Base-by-base conservation (phyloP, 768 basidiomycete genomes). In the Boletus tomentosulus region DNA sequence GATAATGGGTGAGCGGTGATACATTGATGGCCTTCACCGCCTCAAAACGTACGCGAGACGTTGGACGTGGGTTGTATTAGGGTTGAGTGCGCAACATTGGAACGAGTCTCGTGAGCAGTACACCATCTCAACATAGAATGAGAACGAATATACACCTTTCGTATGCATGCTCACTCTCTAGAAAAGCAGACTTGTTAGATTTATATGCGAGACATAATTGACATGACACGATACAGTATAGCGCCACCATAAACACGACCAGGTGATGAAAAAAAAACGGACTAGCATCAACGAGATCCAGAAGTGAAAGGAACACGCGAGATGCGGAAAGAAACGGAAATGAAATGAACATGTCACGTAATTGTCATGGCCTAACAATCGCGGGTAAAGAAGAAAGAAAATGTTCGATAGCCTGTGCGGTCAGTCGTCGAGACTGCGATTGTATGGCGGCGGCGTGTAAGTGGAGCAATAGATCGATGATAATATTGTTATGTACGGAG, bases 391-490 rank as follows among this genome's bases (percentile, higher is more conserved):
- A 13, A 42, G 28, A 12, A 19, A 22, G n/a, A 48, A 19, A 9
- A 19, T 5, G 13, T 39, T 13, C 28, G 33, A 30, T 15, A 37
- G 22, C 53, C 3, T 22, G 24, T 43, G 42, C 7, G 39, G 35
- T 52, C 42, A 30, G 51, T 11, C 31, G 35, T 43, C 42, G 24
- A 43, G 43, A 13, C 39, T 39, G 50, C 27, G 12, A 15, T 51
- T 15, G 48, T 48, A 35, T 49, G 33, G 46, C 39, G 24, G 27
- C 19, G 24, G n/a, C 15, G 22, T 9, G 24, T 46, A 47, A 27
- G 27, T 45, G 49, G 48, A 41, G 56, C 12, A 63, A 62, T 67
- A 69, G 55, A 52, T 52, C 58, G 63, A 57, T 62, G 63, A 58
- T 68, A 70, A 19, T 19, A 19, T 19, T 70, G 68, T 41, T 58